Conservation (phyloP, 495 filamentous ascomycete genomes). For the Aspergillus conjunctus region DNA sequence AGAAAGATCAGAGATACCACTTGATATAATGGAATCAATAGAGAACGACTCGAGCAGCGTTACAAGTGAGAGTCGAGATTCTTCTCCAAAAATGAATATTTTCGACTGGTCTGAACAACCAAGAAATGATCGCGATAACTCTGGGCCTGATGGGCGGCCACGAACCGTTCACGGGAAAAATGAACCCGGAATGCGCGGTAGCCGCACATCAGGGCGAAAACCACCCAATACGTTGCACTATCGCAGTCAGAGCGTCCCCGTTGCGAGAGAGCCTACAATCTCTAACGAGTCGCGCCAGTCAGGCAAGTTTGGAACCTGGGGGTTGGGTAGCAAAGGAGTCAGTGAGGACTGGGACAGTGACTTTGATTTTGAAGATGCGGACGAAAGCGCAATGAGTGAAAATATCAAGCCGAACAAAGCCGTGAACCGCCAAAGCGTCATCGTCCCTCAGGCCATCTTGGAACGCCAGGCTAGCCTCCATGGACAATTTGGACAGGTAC, state of each 20-base stretch:
- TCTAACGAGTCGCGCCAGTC: constrained; percentile 57
- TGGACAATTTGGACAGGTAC: constrained; percentile 83
- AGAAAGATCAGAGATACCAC: constrained; percentile 1
- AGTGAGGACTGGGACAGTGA: constrained; percentile 87
- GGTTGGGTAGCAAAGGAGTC: constrained; percentile 75
- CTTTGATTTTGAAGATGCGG: constrained; percentile 70
- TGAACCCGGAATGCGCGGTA: constrained; percentile 68
- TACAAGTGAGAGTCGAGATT: constrained; percentile 19
- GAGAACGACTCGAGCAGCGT: constrained; percentile 14
- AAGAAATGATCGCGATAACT: constrained; percentile 49
- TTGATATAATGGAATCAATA: constrained; percentile 8
- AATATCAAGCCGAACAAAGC: constrained; percentile 31
- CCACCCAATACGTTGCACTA: constrained; percentile 77
- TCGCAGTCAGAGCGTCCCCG: constrained; percentile 94
- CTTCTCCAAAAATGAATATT: constrained; percentile 50
- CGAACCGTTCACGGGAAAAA: constrained; percentile 93
- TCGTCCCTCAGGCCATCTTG: constrained; percentile 79
- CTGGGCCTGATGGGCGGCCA: constrained; percentile 66
- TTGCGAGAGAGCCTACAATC: constrained; percentile 63
- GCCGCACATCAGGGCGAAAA: constrained; percentile 72
- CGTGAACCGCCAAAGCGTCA: constrained; percentile 53
- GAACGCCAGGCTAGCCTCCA: constrained; percentile 82
- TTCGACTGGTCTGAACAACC: constrained; percentile 88
- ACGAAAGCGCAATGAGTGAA: constrained; percentile 35
- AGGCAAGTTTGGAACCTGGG: constrained; percentile 89